phyloP scores from a whole-genome alignment of 2,329 filamentous ascomycete genomes.

The Trichoderma citrinoviride region DNA sequence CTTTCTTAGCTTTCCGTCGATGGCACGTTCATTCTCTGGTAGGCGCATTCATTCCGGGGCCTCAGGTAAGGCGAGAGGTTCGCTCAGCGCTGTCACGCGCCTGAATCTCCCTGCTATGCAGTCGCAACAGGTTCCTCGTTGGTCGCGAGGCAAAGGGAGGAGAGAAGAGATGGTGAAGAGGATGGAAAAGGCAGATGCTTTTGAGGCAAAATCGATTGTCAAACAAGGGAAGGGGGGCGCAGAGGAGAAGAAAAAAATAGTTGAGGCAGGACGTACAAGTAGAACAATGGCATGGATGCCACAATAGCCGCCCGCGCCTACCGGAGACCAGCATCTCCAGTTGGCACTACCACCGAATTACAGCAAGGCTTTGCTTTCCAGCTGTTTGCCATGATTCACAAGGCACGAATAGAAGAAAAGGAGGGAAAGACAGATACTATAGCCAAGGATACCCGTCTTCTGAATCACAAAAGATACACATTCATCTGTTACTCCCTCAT shows the following conservation, averaged over 20 bases:
- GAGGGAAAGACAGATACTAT: too few relatives aligned
- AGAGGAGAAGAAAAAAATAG: neutral
- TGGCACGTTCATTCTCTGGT: conserved; percentile 7
- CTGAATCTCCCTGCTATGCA: neutral
- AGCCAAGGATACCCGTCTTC: too few relatives aligned
- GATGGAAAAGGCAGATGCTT: neutral
- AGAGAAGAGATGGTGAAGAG: neutral
- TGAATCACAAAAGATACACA: too few relatives aligned
- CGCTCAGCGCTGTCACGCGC: neutral
- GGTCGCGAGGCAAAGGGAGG: neutral
- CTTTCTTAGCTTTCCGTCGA: neutral
- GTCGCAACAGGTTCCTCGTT: neutral
- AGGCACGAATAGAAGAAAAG: neutral
- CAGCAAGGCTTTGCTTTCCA: neutral
- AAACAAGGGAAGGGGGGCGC: neutral
- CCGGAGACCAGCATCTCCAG: conserved; percentile 16
- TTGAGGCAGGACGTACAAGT: conserved; percentile 6
- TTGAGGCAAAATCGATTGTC: neutral
- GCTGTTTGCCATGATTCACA: neutral
- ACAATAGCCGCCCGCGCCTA: conserved; percentile 18
- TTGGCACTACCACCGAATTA: neutral
- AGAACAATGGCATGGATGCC: neutral
- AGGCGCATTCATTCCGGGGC: neutral
- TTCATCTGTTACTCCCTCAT: too few relatives aligned
- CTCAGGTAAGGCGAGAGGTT: neutral